phyloP scores from a whole-genome alignment of 148 eudicot genomes.

The Linanthus parryae region DNA sequence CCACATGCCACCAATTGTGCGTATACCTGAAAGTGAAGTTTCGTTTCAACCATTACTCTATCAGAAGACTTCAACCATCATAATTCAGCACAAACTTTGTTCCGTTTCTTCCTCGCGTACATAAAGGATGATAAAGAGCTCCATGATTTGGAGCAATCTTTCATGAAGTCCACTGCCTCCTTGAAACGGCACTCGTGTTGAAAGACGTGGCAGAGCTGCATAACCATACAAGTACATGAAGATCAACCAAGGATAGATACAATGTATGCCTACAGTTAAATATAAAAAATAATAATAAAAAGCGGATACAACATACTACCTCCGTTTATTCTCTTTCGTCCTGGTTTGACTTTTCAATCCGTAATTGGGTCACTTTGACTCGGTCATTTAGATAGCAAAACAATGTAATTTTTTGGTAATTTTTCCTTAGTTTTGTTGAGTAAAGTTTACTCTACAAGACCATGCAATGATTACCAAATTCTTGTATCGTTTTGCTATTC shows the following conservation, averaged over 20 bases:
- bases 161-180: slow-evolving; percentile 88
- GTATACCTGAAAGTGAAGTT: slow-evolving; percentile 47
- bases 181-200: slow-evolving; percentile 68
- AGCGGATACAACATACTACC: no score
- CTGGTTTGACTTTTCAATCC: no score
- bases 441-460: no score
- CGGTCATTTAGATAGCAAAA: no score
- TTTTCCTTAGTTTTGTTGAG: no score
- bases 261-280: no score
- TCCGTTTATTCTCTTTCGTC: no score
- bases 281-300: no score
- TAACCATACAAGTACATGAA: slow-evolving; percentile 3
- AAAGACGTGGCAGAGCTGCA: slow-evolving; percentile 89
- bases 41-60: slow-evolving; percentile 1
- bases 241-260: slow-evolving; percentile 1
- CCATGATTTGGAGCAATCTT: slow-evolving; percentile 67
- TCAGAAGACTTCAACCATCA: neutral
- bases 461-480: no score
- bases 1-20: slow-evolving; percentile 99
- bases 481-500: no score
- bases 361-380: no score
- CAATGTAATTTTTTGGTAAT: no score
- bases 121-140: slow-evolving; percentile 57
- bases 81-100: neutral
- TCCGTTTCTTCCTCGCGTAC: slow-evolving; percentile 22